Conservation (phyloP, 352 stramenopile species). For the Phytophthora hybrid region DNA sequence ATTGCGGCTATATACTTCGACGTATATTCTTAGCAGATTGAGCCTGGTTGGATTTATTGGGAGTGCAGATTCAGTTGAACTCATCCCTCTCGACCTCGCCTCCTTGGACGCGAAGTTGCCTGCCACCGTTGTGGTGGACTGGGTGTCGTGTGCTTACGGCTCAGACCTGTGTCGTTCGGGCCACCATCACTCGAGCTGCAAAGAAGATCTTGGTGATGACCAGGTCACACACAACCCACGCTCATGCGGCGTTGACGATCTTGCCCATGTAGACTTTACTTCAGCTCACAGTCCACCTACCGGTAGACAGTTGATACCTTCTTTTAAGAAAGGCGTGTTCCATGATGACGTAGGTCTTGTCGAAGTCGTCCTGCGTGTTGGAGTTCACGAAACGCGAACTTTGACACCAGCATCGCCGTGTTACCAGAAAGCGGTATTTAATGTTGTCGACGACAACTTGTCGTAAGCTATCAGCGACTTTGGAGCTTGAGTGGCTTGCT, state of each 20-base stretch:
- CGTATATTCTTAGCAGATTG: constrained; percentile 25
- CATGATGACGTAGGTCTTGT: constrained; percentile 58
- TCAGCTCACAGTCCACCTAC: constrained; percentile 40
- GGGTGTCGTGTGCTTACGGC: constrained; percentile 32
- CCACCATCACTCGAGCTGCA: constrained; percentile 11
- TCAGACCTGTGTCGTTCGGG: constrained; percentile 41
- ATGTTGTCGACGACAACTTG: constrained; percentile 44
- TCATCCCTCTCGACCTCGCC: background rate
- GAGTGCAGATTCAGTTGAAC: background rate
- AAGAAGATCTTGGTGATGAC: constrained; percentile 39
- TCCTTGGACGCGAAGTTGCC: background rate
- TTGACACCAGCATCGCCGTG: constrained; percentile 55
- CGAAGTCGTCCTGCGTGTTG: constrained; percentile 50
- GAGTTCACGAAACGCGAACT: constrained; percentile 59
- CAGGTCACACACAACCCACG: constrained; percentile 48
- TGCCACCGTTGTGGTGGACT: no score
- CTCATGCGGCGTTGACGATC: constrained; percentile 49
- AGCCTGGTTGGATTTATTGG: constrained; percentile 2
- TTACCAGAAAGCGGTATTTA: constrained; percentile 64
- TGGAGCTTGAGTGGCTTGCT: constrained; percentile 5
- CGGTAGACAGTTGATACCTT: constrained; percentile 67
- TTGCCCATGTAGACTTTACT: constrained; percentile 56
- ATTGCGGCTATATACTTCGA: background rate
- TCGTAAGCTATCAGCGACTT: no score
- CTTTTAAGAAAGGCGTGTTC: constrained; percentile 53